phyloP scores from a whole-genome alignment of 306 rosid species.

The barrel medic (Medicago truncatula) region MtrunA17r5.0-ANR NC_053044.1:38104501-38105000 shows the following conservation, averaged over 20 bases:
- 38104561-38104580: constrained; percentile 18
- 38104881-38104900: constrained; percentile 7
- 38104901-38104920: constrained; percentile 3
- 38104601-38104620: constrained; percentile 36
- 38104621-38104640: constrained; percentile 77
- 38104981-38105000: background rate
- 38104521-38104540: background rate
- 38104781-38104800: constrained; percentile 97
- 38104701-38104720: constrained; percentile 84
- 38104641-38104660: constrained; percentile 93
- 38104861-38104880: background rate
- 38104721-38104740: constrained; percentile 88
- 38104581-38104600: constrained; percentile 16
- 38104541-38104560: background rate
- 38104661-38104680: constrained; percentile 92
- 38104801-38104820: constrained; percentile 95
- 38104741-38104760: constrained; percentile 96
- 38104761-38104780: constrained; percentile 94
- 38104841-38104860: background rate
- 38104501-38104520: background rate
- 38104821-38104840: constrained; percentile 37
- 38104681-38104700: constrained; percentile 93
- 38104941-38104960: constrained; percentile 13
- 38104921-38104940: background rate
- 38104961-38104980: background rate